These are phyloP conservation scores for Echites panduratus DNA, from an alignment of 257 asterid genomes.

Conservation along the genomic window DNA sequence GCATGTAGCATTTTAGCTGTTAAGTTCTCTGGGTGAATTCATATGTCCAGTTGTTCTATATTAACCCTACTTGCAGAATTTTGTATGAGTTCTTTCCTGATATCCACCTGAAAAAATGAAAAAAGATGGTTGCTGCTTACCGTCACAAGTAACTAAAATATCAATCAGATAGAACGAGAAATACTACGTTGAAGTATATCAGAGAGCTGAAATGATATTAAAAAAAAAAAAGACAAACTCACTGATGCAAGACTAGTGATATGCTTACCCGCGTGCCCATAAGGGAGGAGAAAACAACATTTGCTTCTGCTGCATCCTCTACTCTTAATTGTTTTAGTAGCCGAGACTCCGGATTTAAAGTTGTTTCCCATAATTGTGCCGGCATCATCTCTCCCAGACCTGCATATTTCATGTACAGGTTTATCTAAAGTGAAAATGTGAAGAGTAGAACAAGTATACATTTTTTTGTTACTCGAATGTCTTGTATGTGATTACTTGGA, in stretches of 20 bases:
- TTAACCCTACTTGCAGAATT: conserved; percentile 47
- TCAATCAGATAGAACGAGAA: neutral
- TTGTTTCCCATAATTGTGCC: conserved; percentile 97
- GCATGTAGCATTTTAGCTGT: neutral
- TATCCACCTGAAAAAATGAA: conserved; percentile 61
- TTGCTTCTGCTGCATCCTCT: conserved; percentile 86
- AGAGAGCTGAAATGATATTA: neutral
- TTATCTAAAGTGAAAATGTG: neutral
- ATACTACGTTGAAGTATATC: neutral
- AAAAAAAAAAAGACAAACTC: neutral
- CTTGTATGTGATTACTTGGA: neutral
- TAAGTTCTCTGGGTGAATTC: neutral
- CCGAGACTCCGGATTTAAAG: conserved; percentile 75
- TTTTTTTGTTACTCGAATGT: neutral
- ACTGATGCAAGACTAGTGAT: neutral
- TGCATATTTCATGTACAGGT: conserved; percentile 26
- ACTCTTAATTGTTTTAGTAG: conserved; percentile 74
- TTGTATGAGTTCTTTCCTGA: conserved; percentile 70
- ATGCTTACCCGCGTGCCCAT: conserved; percentile 85
- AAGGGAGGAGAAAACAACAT: conserved; percentile 81
- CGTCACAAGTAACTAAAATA: neutral
- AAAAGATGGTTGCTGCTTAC: neutral
- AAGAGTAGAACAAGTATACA: neutral
- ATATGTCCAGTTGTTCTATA: conserved; percentile 73
- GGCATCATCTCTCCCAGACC: conserved; percentile 99